Base-by-base conservation (phyloP, 1,284 basidiomycete species). In the Cryptococcus maquisensis region DNA sequence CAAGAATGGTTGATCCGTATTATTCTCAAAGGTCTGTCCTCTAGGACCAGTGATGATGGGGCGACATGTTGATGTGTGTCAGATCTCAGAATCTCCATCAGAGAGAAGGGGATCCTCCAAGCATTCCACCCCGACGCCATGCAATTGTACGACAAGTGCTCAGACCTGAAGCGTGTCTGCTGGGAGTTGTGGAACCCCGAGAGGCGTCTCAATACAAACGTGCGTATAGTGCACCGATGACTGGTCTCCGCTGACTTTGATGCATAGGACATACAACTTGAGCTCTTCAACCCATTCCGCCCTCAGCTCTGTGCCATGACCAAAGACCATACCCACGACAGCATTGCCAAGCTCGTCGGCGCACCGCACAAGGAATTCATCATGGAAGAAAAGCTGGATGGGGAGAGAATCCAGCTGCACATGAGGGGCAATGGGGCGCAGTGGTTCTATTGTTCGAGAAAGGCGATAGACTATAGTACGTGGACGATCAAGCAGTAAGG, bases 331-430 rank as follows among this genome's bases (percentile, higher is more conserved):
- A 86, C 82, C 55, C 83, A 94, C 28, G 86, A 87, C 61, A 86
- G 87, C 16, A 84, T 90, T 0, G 84, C 94, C 47, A 88, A 87
- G 63, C 82, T 87, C 49, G 92, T 96, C 83, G 82, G 82, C 21
- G 84, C 83, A 2, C 67, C 40, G 63, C 77, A 13, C 76, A 81
- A 68, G n/a, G 74, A 77, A 48, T 96, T 96, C 70, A 79, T 91
- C 59, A 88, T 98, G 45, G 93, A 97, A 70, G 94, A 98, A 77
- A 98, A 97, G 72, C 81, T 96, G 1, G 93, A 98, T 67, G 93
- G 93, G 1, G 93, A 98, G 72, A 80, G 94, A 26, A 92, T 97
- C 74, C 94, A 97, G 70, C 66, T 98, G 48, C 94, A 98, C 68
- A 95, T 90, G 74, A 81, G 86, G 47, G 89, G 87, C 2, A 86